These are phyloP conservation scores for Paxillus ammoniavirescens DNA, from an alignment of 768 basidiomycete genomes.

Conservation along the genomic window DNA sequence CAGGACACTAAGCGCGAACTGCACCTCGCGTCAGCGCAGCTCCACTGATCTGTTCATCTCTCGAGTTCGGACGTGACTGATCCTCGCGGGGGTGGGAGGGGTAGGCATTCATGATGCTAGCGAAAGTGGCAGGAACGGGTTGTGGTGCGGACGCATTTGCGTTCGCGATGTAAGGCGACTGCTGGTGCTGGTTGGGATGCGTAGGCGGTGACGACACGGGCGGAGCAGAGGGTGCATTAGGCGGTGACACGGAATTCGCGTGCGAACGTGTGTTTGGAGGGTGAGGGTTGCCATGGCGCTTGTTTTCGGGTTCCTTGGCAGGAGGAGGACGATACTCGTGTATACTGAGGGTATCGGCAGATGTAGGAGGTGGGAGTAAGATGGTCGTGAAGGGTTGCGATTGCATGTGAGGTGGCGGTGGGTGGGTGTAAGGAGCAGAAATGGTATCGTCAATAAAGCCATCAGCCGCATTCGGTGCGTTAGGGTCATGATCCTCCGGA, in stretches of 20 bases:
- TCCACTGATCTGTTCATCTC: slow-evolving; percentile 20
- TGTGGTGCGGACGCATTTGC: slow-evolving; percentile 18
- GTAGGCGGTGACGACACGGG: slow-evolving; percentile 18
- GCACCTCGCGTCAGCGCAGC: slow-evolving; percentile 13
- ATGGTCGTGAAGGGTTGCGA: slow-evolving; percentile 31
- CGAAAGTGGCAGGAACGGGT: slow-evolving; percentile 54
- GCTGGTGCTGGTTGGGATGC: slow-evolving; percentile 19
- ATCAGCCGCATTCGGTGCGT: slow-evolving; percentile 25
- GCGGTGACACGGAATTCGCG: slow-evolving; percentile 20
- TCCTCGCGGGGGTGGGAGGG: slow-evolving; percentile 34
- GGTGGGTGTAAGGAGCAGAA: slow-evolving; percentile 15
- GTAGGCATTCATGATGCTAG: slow-evolving; percentile 73
- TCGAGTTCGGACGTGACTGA: slow-evolving; percentile 26
- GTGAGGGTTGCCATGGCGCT: slow-evolving; percentile 16
- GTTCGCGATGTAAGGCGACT: slow-evolving; percentile 17
- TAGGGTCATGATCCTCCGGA: slow-evolving; percentile 66
- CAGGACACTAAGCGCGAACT: slow-evolving; percentile 12
- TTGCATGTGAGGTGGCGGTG: slow-evolving; percentile 18
- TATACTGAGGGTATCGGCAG: slow-evolving; percentile 28
- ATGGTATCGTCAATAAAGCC: slow-evolving; percentile 23
- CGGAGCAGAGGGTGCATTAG: slow-evolving; percentile 17
- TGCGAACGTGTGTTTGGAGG: slow-evolving; percentile 11
- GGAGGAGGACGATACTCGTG: slow-evolving; percentile 32
- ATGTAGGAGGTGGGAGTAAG: slow-evolving; percentile 27
- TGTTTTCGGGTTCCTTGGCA: slow-evolving; percentile 17